Percentiles rank a stretch among this genome's conserved stretches.
These are phyloP conservation scores for Thalassiosira allenii DNA, from an alignment of 352 stramenopile genomes.

Conservation along the genomic window DNA sequence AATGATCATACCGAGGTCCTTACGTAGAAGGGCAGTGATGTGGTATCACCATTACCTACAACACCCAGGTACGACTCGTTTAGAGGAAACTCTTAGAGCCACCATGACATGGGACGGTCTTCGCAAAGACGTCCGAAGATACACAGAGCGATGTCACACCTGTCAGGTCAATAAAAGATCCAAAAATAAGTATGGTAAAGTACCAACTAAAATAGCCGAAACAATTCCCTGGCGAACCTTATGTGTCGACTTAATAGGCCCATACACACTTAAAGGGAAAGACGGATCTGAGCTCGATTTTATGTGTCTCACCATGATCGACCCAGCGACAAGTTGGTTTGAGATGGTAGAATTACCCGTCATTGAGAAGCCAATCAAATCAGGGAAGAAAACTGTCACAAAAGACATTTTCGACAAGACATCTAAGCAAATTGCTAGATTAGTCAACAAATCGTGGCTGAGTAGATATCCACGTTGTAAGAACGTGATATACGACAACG, in stretches of 20 bases:
- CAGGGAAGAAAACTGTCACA: background rate
- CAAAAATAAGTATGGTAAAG: constrained; percentile 25
- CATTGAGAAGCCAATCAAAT: background rate
- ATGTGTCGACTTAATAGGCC: constrained; percentile 40
- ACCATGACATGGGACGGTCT: constrained; percentile 29
- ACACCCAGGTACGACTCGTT: constrained; percentile 19
- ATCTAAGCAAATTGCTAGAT: constrained; percentile 10
- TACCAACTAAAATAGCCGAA: constrained; percentile 11
- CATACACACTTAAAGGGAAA: constrained; percentile 28
- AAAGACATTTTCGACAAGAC: constrained; percentile 33
- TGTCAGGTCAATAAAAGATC: constrained; percentile 12
- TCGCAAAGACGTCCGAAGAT: background rate
- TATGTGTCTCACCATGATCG: constrained; percentile 52
- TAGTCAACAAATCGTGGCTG: constrained; percentile 41
- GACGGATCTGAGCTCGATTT: constrained; percentile 15
- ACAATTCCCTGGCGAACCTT: constrained; percentile 10
- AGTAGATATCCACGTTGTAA: constrained; percentile 33
- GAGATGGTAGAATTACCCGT: constrained; percentile 42
- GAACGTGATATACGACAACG: constrained; percentile 31
- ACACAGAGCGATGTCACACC: constrained; percentile 7
- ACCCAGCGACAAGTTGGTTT: constrained; percentile 45
- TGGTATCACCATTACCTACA: constrained; percentile 49
- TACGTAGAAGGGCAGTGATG: constrained; percentile 4
- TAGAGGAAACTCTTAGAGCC: constrained; percentile 30
- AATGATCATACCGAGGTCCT: constrained; percentile 14